These are phyloP conservation scores for Xylaria venustula DNA, from an alignment of 495 filamentous ascomycete species.

Conservation along the genomic window DNA sequence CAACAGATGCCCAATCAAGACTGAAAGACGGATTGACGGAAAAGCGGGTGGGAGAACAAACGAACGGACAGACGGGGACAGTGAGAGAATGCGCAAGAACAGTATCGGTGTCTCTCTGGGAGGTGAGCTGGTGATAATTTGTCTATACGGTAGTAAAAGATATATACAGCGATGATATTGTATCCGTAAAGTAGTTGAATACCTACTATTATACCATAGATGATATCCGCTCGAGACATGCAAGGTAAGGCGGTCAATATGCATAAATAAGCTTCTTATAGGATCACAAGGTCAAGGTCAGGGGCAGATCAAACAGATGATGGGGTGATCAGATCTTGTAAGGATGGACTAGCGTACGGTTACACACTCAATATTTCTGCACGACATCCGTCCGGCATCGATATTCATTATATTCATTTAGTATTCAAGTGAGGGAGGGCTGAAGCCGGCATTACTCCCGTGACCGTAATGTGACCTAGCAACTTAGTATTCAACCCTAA, in stretches of 20 bases:
- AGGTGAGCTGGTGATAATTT: too few species aligned
- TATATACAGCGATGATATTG: too few species aligned
- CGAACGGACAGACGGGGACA: too few species aligned
- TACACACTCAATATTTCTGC: slow-evolving; percentile 13
- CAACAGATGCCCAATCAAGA: too few species aligned
- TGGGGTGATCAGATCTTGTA: not conserved
- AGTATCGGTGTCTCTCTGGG: not conserved
- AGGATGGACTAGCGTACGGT: not conserved
- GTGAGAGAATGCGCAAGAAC: not conserved
- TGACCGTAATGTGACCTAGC: slow-evolving; percentile 2
- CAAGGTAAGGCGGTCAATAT: slow-evolving; percentile 4
- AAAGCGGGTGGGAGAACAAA: too few species aligned
- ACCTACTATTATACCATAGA: not conserved
- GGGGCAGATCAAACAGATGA: not conserved
- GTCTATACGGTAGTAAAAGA: too few species aligned
- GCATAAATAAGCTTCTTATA: not conserved
- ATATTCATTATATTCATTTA: not conserved
- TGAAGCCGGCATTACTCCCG: not conserved
- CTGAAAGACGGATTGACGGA: too few species aligned
- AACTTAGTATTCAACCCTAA: not conserved
- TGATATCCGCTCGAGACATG: not conserved
- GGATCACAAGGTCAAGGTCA: not conserved
- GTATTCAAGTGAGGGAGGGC: not conserved
- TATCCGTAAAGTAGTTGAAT: too few species aligned
- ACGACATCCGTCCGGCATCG: slow-evolving; percentile 9